phyloP scores from a whole-genome alignment of 2,329 filamentous ascomycete genomes.

The Pestalotiopsis sp. region DNA sequence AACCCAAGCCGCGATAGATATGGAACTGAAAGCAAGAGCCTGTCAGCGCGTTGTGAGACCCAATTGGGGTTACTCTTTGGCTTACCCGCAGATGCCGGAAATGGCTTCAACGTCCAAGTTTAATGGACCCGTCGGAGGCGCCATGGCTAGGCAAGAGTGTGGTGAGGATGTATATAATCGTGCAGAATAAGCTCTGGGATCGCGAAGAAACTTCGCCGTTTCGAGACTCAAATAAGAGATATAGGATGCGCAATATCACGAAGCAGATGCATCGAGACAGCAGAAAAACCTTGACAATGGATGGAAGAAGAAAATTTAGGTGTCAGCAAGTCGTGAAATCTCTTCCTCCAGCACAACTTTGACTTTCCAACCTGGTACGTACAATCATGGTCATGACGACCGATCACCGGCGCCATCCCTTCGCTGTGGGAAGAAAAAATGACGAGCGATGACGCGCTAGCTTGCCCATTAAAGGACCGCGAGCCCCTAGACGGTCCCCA shows the following conservation, averaged over 20 bases:
- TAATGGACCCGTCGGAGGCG: slow-evolving; percentile 51
- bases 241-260: neutral
- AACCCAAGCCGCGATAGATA: slow-evolving; percentile 97
- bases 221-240: neutral
- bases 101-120: slow-evolving; percentile 85
- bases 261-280: neutral
- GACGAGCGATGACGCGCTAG: neutral
- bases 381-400: neutral
- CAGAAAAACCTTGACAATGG: neutral
- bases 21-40: slow-evolving; percentile 59
- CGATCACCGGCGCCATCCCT: neutral
- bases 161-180: neutral
- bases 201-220: neutral
- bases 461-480: neutral
- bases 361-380: neutral
- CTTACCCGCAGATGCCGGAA: slow-evolving; percentile 83
- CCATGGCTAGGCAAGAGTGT: slow-evolving; percentile 37
- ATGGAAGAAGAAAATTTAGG: neutral
- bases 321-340: neutral
- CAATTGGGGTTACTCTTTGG: slow-evolving; percentile 5
- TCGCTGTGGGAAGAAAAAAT: neutral
- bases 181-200: neutral
- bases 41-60: neutral
- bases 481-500: neutral
- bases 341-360: neutral